Evolutionary conservation across 805 yeast species (phyloP), one percentile per base, ranked within the genome.

Genomic region (Saturnispora dispora): DNA sequence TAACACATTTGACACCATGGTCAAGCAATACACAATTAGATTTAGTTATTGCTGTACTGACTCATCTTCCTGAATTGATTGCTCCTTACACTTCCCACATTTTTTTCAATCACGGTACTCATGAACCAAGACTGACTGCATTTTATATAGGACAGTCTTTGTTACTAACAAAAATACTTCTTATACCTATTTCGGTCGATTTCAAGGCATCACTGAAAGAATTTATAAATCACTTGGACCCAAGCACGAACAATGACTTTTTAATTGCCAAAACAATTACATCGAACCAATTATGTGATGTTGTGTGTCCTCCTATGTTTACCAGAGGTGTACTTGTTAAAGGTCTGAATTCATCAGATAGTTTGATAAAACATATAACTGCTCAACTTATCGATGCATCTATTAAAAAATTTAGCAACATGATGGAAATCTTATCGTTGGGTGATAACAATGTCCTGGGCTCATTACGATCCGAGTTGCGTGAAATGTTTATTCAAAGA

Each of bases 91-190:
- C 80, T 56, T 70, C 75, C 52, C 75, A 80, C 67, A 60, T 81
- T 13, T 74, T 78, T 2, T 66, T 69, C 47, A 76, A 82, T 3
- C 80, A 82, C 50, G 89, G 90, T 18, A 71, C 80, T 18, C 84
- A 86, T 61, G 95, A 86, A 54, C 96, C 97, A 0, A 78, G 82
- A 46, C 68, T 85, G 51, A 74, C 91, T 1, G 82, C 91, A 11
- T 88, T 85, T 69, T 90, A 95, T 89, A 72, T 88, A 45, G 85
- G 93, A 7, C 84, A 78, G 65, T 77, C 88, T 1, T 70, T 83
- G 25, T 64, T 88, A 2, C 67, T 83, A 44, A 73, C 82, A 1
- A 78, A 79, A 52, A 72, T 86, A 5, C 72, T 87, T n/a, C 72
- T 73, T 28, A 57, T 82, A 3, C 77, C 79, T 1, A 61, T 83